A percentile compares a stretch with the other conserved stretches of the same genome.
Conservation (phyloP, 2,329 filamentous ascomycete genomes). For the Cordyceps fumosorosea region DNA sequence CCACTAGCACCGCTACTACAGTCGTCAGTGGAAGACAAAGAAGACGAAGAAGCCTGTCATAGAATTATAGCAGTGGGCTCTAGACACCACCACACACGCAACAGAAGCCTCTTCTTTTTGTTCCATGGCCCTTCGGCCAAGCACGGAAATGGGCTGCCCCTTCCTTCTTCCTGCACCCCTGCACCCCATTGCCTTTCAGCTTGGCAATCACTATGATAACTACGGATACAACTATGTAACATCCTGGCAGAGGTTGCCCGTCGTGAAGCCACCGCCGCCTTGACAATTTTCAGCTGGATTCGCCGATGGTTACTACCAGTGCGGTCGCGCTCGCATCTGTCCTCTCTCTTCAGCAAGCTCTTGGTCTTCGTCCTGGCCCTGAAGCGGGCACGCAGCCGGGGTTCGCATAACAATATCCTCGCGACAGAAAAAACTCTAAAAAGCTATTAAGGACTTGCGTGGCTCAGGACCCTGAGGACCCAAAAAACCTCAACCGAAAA, state of each 20-base stretch:
- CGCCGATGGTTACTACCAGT: neutral
- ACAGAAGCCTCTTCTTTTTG: too few species aligned
- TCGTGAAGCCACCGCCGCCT: neutral
- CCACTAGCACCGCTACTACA: neutral
- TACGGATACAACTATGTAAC: too few species aligned
- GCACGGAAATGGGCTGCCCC: too few species aligned
- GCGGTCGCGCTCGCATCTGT: neutral
- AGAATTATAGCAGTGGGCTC: neutral
- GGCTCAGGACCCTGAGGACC: neutral
- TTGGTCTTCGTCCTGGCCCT: too few species aligned
- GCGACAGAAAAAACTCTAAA: constrained; percentile 6
- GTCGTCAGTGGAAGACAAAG: neutral
- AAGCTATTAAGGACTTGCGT: neutral
- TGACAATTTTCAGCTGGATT: neutral
- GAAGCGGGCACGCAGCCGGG: neutral
- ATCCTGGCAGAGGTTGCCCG: too few species aligned
- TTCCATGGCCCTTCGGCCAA: too few species aligned
- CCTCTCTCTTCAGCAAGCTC: neutral
- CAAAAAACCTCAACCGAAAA: neutral
- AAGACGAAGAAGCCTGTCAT: neutral
- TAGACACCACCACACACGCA: too few species aligned
- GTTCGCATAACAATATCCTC: neutral
- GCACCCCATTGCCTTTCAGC: too few species aligned
- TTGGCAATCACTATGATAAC: too few species aligned
- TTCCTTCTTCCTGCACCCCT: too few species aligned